Evolutionary conservation across 2,329 filamentous ascomycete genomes (phyloP), one percentile per base, ranked within the genome.

Genomic region (Xylaria hypoxylon): DNA sequence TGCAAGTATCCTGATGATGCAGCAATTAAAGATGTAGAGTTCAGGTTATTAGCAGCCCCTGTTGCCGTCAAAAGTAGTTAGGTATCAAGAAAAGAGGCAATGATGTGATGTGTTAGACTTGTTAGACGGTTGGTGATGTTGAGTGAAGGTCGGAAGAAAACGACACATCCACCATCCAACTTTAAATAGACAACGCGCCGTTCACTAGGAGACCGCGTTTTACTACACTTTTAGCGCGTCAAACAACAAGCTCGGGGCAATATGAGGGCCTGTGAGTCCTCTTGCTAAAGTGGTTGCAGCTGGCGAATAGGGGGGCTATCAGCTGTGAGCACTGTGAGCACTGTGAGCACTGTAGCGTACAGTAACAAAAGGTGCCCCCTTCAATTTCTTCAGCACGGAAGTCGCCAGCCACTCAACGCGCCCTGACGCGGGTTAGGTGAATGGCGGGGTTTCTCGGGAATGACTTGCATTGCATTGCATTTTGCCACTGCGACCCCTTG

Each of bases 381-480:
- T n/a, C 11, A 2, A 61, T 52, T 69, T 64, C 67, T 60, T 67
- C 61, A 68, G 65, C 65, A 65, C n/a, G n/a, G n/a, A n/a, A 28
- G 19, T 26, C 24, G 3, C 44, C 31, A 62, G 33, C 70, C 71
- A 74, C 70, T 74, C 50, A 74, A 74, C 72, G 71, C 73, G 72
- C 60, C 33, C 33, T 38, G 65, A 69, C 70, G 71, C 72, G 68
- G 57, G 58, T 44, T 52, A 59, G 44, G 17, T 52, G 52, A 13
- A 59, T 62, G 47, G 67, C 53, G 61, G 67, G 65, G 67, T 64
- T 42, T 15, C 10, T 22, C 10, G n/a, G 22, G 4, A 51, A 57
- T 62, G 62, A 48, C 63, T 40, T 62, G 58, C 57, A 62, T 65
- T 51, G 13, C 38, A 57, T 58, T 58, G 22, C 52, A 59, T 52